These are phyloP conservation scores for Candida endomychidarum DNA, from an alignment of 805 yeast genomes.

Conservation along the genomic window DNA sequence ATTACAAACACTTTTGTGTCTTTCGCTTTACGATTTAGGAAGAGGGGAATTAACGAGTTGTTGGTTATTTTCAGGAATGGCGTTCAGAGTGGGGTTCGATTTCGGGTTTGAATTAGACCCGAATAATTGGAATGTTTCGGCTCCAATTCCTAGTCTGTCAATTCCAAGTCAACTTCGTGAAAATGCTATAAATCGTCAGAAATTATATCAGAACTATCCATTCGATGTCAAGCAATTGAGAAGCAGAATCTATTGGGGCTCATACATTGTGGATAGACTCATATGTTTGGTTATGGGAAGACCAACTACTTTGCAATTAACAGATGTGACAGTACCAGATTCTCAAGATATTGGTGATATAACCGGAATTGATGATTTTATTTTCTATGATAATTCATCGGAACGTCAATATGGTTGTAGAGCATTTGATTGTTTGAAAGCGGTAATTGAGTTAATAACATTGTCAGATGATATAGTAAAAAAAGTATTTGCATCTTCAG, in stretches of 20 bases:
- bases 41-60: slow-evolving; percentile 17
- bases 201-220: slow-evolving; percentile 9
- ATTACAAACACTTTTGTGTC: slow-evolving; percentile 15
- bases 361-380: slow-evolving; percentile 14
- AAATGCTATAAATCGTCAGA: neutral
- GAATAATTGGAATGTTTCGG: slow-evolving; percentile 16
- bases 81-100: slow-evolving; percentile 17
- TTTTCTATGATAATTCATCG: slow-evolving; percentile 11
- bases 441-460: slow-evolving; percentile 9
- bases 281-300: slow-evolving; percentile 14
- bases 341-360: slow-evolving; percentile 15
- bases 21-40: slow-evolving; percentile 16
- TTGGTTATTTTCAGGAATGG: slow-evolving; percentile 18
- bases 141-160: neutral
- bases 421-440: slow-evolving; percentile 12
- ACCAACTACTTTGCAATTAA: slow-evolving; percentile 11
- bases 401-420: slow-evolving; percentile 10
- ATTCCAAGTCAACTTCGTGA: too few relatives aligned
- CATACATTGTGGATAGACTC: slow-evolving; percentile 14
- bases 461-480: slow-evolving; percentile 12
- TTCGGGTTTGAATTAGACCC: slow-evolving; percentile 18
- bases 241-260: slow-evolving; percentile 17
- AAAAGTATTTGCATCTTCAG: slow-evolving; percentile 7
- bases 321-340: slow-evolving; percentile 14
- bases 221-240: slow-evolving; percentile 11